Evolutionary conservation across 257 asterid species (phyloP), one percentile per base, ranked within the genome.

Genomic region (Solanum etuberosum): DNA sequence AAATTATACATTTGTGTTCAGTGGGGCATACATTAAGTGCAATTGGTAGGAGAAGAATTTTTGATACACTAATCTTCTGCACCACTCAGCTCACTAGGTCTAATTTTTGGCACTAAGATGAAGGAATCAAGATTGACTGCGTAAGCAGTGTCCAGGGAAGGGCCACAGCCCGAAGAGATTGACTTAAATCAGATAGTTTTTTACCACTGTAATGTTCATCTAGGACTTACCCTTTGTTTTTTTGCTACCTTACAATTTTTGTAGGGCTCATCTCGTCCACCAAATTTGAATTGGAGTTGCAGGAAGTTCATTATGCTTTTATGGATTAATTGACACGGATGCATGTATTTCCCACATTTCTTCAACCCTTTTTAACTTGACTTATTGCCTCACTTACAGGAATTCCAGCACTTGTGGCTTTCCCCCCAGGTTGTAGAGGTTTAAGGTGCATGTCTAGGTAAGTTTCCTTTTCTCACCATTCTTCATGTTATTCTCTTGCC

Each of bases 351-450:
- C 29, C 43, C 84, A 63, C 29, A 81, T 48, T 31, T 81, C 85
- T 48, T 81, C 85, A 80, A 78, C 20, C 43, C 85, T 46, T 48
- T 14, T 20, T 23, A 38, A 72, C 31, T 16, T 9, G 59, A 43
- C 27, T 48, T 63, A 84, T 46, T 87, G 42, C 86, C 57, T 54
- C 82, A 20, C 83, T 87, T 84, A 61, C 93, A 97, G 99, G 99
- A 74, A 88, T 97, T 92, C 99, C 99, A 32, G 91, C 95, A 7
- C 54, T 97, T n/a, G 46, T 95, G 93, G 98, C 94, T 90, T 95
- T 95, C n/a, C 96, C 97, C 86, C 94, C 98, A 78, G 98, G 98
- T 67, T 97, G 99, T 92, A 93, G 92, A 91, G 92, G 93, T 93
- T 85, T 95, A 40, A 88, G 91, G 83, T 97, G 99, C 88, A 91